A percentile compares a stretch with the other conserved stretches of the same genome.
These are phyloP conservation scores for Claviceps maximensis DNA, from an alignment of 2,329 filamentous ascomycete species.

Conservation along the genomic window DNA sequence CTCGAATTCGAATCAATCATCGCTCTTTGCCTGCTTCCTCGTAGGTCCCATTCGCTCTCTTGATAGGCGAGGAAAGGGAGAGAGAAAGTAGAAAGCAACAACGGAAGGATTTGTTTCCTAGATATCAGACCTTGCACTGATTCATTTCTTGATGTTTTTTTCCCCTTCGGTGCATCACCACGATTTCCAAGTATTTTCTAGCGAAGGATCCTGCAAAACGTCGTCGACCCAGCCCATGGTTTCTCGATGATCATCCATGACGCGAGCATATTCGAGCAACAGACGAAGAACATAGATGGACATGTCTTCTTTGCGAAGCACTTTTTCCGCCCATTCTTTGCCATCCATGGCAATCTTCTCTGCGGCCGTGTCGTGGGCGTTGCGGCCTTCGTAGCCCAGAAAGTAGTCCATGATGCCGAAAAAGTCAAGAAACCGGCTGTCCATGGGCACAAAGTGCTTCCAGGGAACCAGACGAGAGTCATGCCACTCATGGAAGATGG, in stretches of 20 bases:
- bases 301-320: conserved; percentile 61
- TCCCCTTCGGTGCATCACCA: conserved; percentile 9
- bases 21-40: too few species aligned
- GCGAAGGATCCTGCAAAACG: conserved; percentile 22
- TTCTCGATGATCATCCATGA: conserved; percentile 38
- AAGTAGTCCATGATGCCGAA: conserved; percentile 67
- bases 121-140: not conserved
- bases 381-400: conserved; percentile 39
- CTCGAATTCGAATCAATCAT: not conserved
- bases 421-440: conserved; percentile 58
- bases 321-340: conserved; percentile 54
- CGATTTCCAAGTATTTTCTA: conserved; percentile 18
- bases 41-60: too few species aligned
- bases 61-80: not conserved
- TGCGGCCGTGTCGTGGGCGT: conserved; percentile 42
- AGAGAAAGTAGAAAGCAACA: not conserved
- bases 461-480: conserved; percentile 60
- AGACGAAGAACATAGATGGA: conserved; percentile 54
- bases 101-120: not conserved
- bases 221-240: conserved; percentile 43
- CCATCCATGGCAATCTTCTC: conserved; percentile 52
- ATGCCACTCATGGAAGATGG: conserved; percentile 71
- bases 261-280: conserved; percentile 48
- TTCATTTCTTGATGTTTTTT: too few species aligned
- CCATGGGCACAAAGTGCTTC: conserved; percentile 73